A percentile compares a stretch with the other conserved stretches of the same genome.
Conservation (phyloP, 345 rosid genomes). For the Populus alba region DNA sequence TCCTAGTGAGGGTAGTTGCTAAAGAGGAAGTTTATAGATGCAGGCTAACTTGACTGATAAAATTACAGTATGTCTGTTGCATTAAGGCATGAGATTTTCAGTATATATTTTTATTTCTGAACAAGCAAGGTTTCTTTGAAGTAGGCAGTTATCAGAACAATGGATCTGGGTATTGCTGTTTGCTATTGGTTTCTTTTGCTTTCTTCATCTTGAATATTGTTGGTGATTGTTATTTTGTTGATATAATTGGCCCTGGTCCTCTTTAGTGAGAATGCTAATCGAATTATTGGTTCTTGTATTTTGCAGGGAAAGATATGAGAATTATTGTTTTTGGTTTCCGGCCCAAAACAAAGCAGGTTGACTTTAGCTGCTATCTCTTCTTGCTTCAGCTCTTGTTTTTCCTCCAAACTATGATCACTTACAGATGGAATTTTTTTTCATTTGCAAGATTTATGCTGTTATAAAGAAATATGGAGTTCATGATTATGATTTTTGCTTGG, state of each 20-base stretch:
- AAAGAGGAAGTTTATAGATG: neutral
- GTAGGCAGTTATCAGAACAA: neutral
- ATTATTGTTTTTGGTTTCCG: slow-evolving; percentile 87
- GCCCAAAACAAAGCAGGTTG: slow-evolving; percentile 84
- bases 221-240: neutral
- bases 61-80: neutral
- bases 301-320: slow-evolving; percentile 96
- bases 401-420: neutral
- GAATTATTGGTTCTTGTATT: slow-evolving; percentile 9
- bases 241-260: neutral
- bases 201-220: neutral
- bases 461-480: neutral
- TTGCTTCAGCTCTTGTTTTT: neutral
- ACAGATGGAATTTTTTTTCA: neutral
- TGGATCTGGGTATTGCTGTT: neutral
- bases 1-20: neutral
- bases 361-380: neutral
- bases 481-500: neutral
- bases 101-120: neutral
- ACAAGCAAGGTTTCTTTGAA: neutral
- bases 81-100: neutral
- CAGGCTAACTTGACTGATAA: neutral
- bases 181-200: neutral
- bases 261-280: neutral
- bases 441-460: neutral